A percentile compares a stretch with the other conserved stretches of the same genome.
Evolutionary conservation across 306 rosid species (phyloP).

Genomic region (Datisca glomerata): DNA sequence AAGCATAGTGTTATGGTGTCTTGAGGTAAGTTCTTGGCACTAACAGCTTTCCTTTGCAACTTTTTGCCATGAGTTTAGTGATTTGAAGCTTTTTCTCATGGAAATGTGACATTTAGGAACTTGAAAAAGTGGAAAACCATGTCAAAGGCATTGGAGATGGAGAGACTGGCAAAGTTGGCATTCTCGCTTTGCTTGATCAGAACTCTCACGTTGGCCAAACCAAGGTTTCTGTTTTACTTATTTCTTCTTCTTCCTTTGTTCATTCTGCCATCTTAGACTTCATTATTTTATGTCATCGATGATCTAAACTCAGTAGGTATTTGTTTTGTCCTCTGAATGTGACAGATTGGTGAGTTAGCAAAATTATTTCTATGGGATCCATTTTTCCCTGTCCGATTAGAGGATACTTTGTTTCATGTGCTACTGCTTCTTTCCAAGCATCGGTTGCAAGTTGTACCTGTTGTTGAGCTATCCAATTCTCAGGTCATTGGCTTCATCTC

Average conservation of each 20-base stretch:
- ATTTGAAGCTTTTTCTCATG: too few species aligned
- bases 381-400: slow-evolving; percentile 41
- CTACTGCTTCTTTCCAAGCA: slow-evolving; percentile 58
- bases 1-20: slow-evolving; percentile 52
- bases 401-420: slow-evolving; percentile 49
- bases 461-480: slow-evolving; percentile 23
- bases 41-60: not conserved
- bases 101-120: too few species aligned
- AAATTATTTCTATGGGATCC: slow-evolving; percentile 53
- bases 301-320: too few species aligned
- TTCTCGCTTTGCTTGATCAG: slow-evolving; percentile 31
- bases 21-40: slow-evolving; percentile 25
- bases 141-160: not conserved
- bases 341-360: slow-evolving; percentile 60
- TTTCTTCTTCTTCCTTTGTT: too few species aligned
- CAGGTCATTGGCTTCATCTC: slow-evolving; percentile 41
- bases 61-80: too few species aligned
- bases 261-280: too few species aligned
- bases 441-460: slow-evolving; percentile 41
- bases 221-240: slow-evolving; percentile 22
- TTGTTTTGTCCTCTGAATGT: too few species aligned
- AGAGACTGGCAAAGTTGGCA: slow-evolving; percentile 10
- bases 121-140: slow-evolving; percentile 14
- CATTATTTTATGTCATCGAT: too few species aligned
- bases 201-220: slow-evolving; percentile 51